Percentiles rank a stretch among this genome's conserved stretches.
Evolutionary conservation across 306 rosid genomes (phyloP).

Genomic region (Potentilla sterilis): DNA sequence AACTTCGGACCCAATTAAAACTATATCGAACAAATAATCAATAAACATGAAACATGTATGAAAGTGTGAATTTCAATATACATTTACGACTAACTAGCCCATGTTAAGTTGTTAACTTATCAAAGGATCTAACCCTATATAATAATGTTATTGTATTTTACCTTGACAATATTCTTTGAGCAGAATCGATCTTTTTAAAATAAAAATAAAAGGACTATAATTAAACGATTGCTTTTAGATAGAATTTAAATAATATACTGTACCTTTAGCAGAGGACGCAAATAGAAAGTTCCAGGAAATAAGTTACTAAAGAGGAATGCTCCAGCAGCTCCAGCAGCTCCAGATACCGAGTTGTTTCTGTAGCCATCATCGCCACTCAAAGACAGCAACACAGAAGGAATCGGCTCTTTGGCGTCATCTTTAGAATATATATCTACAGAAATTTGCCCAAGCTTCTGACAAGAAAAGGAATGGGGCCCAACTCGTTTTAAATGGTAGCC

Average conservation of each 20-base stretch:
- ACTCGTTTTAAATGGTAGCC: slow-evolving; percentile 82
- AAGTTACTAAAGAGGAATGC: slow-evolving; percentile 67
- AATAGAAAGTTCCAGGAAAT: slow-evolving; percentile 93
- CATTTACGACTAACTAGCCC: neutral
- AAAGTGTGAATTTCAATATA: neutral
- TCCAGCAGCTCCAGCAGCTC: slow-evolving; percentile 74
- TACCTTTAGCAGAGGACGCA: slow-evolving; percentile 98
- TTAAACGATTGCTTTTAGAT: slow-evolving; percentile 8
- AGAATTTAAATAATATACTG: slow-evolving; percentile 15
- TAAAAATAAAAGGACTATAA: neutral
- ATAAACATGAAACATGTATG: neutral
- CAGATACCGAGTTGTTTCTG: slow-evolving; percentile 87
- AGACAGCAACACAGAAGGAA: slow-evolving; percentile 91
- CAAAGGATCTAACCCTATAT: neutral
- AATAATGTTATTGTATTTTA: neutral
- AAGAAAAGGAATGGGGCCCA: slow-evolving; percentile 78
- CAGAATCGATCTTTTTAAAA: neutral
- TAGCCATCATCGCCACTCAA: slow-evolving; percentile 94
- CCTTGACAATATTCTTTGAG: neutral
- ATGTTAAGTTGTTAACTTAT: neutral
- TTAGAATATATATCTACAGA: slow-evolving; percentile 63
- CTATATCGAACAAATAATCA: neutral
- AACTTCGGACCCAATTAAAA: neutral
- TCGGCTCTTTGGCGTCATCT: slow-evolving; percentile 60
- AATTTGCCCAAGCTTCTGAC: slow-evolving; percentile 96